Base-by-base conservation (phyloP, 139 green algal species). In the Picochlorum sp. region DNA sequence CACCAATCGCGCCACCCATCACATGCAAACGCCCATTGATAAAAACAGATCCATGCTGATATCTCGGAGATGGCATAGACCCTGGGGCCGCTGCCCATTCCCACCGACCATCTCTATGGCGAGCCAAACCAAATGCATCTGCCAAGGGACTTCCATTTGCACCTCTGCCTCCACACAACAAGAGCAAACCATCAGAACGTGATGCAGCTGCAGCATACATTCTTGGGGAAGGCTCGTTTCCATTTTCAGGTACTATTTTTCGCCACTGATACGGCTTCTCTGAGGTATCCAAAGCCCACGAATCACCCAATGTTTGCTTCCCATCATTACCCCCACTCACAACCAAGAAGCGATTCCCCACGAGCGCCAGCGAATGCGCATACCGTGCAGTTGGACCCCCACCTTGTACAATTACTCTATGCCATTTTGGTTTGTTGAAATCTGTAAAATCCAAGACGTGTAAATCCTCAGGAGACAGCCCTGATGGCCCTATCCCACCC, bases 211-310 rank as follows among this genome's bases (percentile, higher is more conserved):
- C 93, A 8, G 94, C 91, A 65, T 98, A 99, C 94, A 98, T 99
- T 67, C 89, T 90, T 10, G 85, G 70, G 1, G 78, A 81, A 1
- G 89, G 88, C 75, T 85, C 88, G 2, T 80, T 81, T 1, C 87
- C 87, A 78, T 85, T 87, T 24, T 93, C 88, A 1, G 81, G 86
- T n/a, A 79, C 75, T 45, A 98, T 93, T 60, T 90, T 90, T 14
- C 80, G 82, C 94, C 94, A 99, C 62, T 89, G 82, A 79, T 99
- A 99, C 2, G 94, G 94, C 79, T 99, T 99, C 62, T 97, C 89
- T n/a, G 81, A 88, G 11, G 94, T 99, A 72, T 99, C 94, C 50
- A 99, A 81, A 0, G 91, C 86, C 94, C 94, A 99, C 0, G 86
- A 83, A 77, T 99, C 94, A 3, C 75, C 70, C 47, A 95, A 76